phyloP scores from a whole-genome alignment of 176 grass and related monocot species.

The Dendrocalamus sinicus region DNA sequence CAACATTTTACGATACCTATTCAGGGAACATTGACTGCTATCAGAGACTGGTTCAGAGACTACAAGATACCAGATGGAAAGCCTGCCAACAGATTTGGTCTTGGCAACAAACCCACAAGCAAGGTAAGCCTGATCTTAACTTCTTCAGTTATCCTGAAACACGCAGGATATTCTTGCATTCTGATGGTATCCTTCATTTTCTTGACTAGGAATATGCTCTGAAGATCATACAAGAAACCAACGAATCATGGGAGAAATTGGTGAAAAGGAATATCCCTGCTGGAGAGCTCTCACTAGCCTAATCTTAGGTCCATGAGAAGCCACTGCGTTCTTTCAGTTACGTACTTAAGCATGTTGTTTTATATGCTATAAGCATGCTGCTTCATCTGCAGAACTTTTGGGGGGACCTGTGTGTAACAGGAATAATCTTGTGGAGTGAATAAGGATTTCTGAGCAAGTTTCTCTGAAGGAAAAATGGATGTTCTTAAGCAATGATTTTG shows the following conservation, averaged over 20 bases:
- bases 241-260: slow-evolving; percentile 90
- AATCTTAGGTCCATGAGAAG: slow-evolving; percentile 34
- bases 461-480: slow-evolving; percentile 3
- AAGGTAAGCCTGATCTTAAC: slow-evolving; percentile 59
- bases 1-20: slow-evolving; percentile 6
- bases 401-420: slow-evolving; percentile 12
- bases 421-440: slow-evolving; percentile 40
- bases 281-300: slow-evolving; percentile 88
- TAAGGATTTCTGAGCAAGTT: slow-evolving; percentile 38
- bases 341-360: slow-evolving; percentile 5
- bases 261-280: slow-evolving; percentile 90
- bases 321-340: slow-evolving; percentile 46
- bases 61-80: slow-evolving; percentile 99
- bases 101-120: slow-evolving; percentile 84
- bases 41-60: slow-evolving; percentile 98
- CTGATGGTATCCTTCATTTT: slow-evolving; percentile 39
- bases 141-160: slow-evolving; percentile 30
- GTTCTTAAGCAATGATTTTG: not conserved
- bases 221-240: slow-evolving; percentile 94
- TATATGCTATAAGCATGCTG: slow-evolving; percentile 20
- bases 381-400: slow-evolving; percentile 22
- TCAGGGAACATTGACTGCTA: slow-evolving; percentile 92
- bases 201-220: slow-evolving; percentile 81
- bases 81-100: slow-evolving; percentile 89
- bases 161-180: not conserved